phyloP scores from a whole-genome alignment of 208 protist genomes.

The Leptomonas seymouri region DNA sequence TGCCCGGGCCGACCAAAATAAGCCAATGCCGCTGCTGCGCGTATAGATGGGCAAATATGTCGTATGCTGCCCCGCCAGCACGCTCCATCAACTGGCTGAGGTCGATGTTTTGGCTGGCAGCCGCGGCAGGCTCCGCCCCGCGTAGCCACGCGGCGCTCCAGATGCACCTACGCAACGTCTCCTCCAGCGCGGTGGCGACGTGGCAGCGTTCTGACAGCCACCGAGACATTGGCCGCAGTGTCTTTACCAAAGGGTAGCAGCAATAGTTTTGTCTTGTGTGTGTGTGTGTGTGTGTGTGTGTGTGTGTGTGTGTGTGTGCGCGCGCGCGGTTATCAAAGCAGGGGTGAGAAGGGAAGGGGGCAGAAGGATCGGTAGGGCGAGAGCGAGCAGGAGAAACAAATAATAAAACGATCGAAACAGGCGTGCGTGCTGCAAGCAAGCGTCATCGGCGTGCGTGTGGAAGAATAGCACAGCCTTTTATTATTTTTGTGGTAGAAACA shows the following conservation, averaged over 20 bases:
- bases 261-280: not conserved
- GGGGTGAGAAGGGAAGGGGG: not conserved
- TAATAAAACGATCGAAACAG: too few relatives aligned
- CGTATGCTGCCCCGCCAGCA: conserved; percentile 63
- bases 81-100: conserved; percentile 75
- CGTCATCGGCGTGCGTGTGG: too few relatives aligned
- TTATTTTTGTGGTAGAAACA: too few relatives aligned
- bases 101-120: conserved; percentile 47
- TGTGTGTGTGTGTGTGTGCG: conserved; percentile 8
- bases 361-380: not conserved
- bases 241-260: not conserved
- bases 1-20: conserved; percentile 79
- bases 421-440: too few relatives aligned
- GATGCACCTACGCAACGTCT: conserved; percentile 32
- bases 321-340: not conserved
- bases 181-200: conserved; percentile 26
- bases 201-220: conserved; percentile 31
- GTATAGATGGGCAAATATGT: conserved; percentile 48
- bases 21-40: conserved; percentile 52
- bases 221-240: conserved; percentile 32
- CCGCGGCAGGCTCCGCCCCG: conserved; percentile 61
- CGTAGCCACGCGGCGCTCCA: conserved; percentile 81
- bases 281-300: conserved; percentile 25
- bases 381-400: too few relatives aligned
- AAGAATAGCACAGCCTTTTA: too few relatives aligned